These are phyloP conservation scores for Omphalea diandra DNA, from an alignment of 441 rosid genomes.

Conservation along the genomic window DNA sequence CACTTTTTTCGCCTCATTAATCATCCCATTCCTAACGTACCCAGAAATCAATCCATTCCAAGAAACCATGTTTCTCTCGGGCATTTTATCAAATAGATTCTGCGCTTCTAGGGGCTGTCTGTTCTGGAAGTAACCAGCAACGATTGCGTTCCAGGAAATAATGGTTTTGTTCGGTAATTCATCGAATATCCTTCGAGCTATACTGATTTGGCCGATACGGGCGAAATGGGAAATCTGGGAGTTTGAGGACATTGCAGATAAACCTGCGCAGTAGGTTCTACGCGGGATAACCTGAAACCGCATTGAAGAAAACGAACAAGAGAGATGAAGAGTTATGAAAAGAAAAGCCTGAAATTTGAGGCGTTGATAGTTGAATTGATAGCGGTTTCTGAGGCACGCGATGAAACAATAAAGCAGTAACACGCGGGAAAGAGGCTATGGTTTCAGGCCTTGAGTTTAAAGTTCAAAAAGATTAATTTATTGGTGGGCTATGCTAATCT, in stretches of 20 bases:
- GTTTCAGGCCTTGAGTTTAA: too few species aligned
- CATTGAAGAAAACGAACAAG: slow-evolving; percentile 26
- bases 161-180: slow-evolving; percentile 39
- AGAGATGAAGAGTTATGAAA: background rate
- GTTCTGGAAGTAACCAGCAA: slow-evolving; percentile 54
- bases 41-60: slow-evolving; percentile 79
- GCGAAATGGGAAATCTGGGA: slow-evolving; percentile 47
- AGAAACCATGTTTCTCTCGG: slow-evolving; percentile 60
- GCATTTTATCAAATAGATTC: slow-evolving; percentile 55
- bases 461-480: too few species aligned
- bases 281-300: slow-evolving; percentile 23
- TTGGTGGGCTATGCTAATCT: too few species aligned
- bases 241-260: slow-evolving; percentile 20
- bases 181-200: slow-evolving; percentile 58
- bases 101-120: slow-evolving; percentile 47
- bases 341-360: background rate
- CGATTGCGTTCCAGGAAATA: slow-evolving; percentile 60
- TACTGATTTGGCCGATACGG: slow-evolving; percentile 50
- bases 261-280: slow-evolving; percentile 35
- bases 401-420: too few species aligned
- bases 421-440: background rate
- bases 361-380: background rate
- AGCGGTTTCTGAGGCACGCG: too few species aligned
- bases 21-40: slow-evolving; percentile 57
- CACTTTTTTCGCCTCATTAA: slow-evolving; percentile 42